Base-by-base conservation (phyloP, 192 early-diverging fungal species). In the Phycomyces blakesleeanus region DNA sequence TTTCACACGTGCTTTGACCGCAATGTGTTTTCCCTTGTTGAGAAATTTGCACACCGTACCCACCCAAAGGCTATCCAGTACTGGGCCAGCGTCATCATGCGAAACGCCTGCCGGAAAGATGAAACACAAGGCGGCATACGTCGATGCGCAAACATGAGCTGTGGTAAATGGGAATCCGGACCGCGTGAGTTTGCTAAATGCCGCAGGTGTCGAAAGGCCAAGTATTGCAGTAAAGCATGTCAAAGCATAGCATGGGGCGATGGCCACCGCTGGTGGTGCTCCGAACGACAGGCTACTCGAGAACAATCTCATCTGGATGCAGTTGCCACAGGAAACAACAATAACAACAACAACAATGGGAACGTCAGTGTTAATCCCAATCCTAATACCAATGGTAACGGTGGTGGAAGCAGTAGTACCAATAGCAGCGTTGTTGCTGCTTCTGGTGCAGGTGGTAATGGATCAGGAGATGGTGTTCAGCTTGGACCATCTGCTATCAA, bases 181-280 rank as follows among this genome's bases (percentile, higher is more conserved):
- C 81, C 84, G 8, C 78, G 88, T 66, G 84, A 93, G 75, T 92
- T 93, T 78, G 83, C 86, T 21, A 93, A 91, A 79, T 95, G 93
- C 72, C 87, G 88, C 37, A 73, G 89, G 44, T 95, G 93, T 73
- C 78, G 91, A 63, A 88, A 89, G 61, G 91, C 91, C 51, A 91
- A 89, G 52, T 95, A 95, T 70, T 95, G 93, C 67, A 85, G 88
- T 67, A 89, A 89, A 65, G 63, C 70, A 25, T 91, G 90, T 59
- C 88, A 89, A 63, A 82, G 81, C 64, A 82, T 78, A 53, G 87
- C 90, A 10, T 91, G 90, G 90, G 80, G 78, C 26, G 85, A 87
- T 57, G 88, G 90, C 8, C 90, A 91, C 63, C 81, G 88, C 39
- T 83, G 85, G 83, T 91, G 90, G 90, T 91, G 90, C 61, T 76